Evolutionary conservation across 2,329 filamentous ascomycete species (phyloP).

Genomic region (Penicillium sumatraense): DNA sequence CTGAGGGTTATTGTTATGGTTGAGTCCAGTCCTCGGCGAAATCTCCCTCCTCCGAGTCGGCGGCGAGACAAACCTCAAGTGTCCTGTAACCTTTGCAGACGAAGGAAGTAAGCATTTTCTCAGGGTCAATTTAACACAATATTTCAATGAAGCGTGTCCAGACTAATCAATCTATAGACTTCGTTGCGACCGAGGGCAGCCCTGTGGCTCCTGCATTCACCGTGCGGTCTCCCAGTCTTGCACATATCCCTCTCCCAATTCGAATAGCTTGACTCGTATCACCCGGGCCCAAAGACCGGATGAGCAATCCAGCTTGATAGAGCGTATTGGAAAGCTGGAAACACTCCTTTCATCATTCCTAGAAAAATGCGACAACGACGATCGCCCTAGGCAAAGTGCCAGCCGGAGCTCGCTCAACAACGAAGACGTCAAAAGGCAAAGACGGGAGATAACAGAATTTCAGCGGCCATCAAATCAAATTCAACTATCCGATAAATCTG

Average conservation of each 20-base stretch:
- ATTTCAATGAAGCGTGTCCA: no score
- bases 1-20: no score
- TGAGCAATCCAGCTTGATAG: constrained; percentile 59
- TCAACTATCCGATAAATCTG: constrained; percentile 14
- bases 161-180: constrained; percentile 47
- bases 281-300: background rate
- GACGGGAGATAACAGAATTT: constrained; percentile 14
- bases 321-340: constrained; percentile 61
- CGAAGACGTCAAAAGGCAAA: background rate
- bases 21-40: background rate
- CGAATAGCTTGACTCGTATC: background rate
- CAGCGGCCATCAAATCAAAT: background rate
- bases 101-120: constrained; percentile 33
- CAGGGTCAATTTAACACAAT: background rate
- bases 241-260: constrained; percentile 15
- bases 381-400: constrained; percentile 46
- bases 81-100: constrained; percentile 37
- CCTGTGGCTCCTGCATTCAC: constrained; percentile 62
- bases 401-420: background rate
- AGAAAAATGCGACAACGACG: constrained; percentile 55
- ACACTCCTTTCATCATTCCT: constrained; percentile 60
- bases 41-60: constrained; percentile 18
- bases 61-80: constrained; percentile 36
- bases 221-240: constrained; percentile 61
- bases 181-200: constrained; percentile 61